These are phyloP conservation scores for Musa balbisiana DNA, from an alignment of 202 grass and related monocot species.

Conservation along the genomic window DNA sequence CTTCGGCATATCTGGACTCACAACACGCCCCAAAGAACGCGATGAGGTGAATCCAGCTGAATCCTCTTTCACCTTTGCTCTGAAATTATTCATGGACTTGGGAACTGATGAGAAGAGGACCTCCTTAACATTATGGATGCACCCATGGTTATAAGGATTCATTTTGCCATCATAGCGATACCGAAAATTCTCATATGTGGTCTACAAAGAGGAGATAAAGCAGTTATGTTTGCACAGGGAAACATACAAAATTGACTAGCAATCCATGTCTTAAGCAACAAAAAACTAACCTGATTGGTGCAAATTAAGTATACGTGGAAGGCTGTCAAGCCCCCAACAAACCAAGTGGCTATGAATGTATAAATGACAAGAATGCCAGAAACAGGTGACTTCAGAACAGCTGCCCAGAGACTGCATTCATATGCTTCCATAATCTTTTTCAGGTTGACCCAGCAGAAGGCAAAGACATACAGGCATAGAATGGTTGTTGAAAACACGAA, in stretches of 20 bases:
- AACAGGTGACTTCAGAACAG: slow-evolving; percentile 49
- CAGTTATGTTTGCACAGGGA: not conserved
- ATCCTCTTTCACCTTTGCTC: slow-evolving; percentile 45
- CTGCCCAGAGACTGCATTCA: slow-evolving; percentile 29
- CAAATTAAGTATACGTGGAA: slow-evolving; percentile 81
- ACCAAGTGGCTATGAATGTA: slow-evolving; percentile 82
- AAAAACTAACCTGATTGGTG: slow-evolving; percentile 59
- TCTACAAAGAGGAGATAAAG: slow-evolving; percentile 27
- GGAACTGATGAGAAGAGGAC: slow-evolving; percentile 55
- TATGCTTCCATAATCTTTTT: slow-evolving; percentile 22
- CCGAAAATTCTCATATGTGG: slow-evolving; percentile 93
- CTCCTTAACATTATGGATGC: slow-evolving; percentile 47
- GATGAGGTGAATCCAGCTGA: slow-evolving; percentile 38
- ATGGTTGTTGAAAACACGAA: slow-evolving; percentile 72
- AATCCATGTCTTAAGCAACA: not conserved
- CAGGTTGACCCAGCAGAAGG: slow-evolving; percentile 63
- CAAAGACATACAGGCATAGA: slow-evolving; percentile 75
- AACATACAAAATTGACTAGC: not conserved
- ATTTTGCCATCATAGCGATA: slow-evolving; percentile 76
- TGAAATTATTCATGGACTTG: slow-evolving; percentile 52
- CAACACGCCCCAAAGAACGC: slow-evolving; percentile 19
- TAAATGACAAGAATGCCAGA: slow-evolving; percentile 71
- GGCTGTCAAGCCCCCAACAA: slow-evolving; percentile 79
- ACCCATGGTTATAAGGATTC: slow-evolving; percentile 74
- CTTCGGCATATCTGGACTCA: slow-evolving; percentile 60